Base-by-base conservation (phyloP, 257 asterid genomes). In the Ligustrum vulgare region DNA sequence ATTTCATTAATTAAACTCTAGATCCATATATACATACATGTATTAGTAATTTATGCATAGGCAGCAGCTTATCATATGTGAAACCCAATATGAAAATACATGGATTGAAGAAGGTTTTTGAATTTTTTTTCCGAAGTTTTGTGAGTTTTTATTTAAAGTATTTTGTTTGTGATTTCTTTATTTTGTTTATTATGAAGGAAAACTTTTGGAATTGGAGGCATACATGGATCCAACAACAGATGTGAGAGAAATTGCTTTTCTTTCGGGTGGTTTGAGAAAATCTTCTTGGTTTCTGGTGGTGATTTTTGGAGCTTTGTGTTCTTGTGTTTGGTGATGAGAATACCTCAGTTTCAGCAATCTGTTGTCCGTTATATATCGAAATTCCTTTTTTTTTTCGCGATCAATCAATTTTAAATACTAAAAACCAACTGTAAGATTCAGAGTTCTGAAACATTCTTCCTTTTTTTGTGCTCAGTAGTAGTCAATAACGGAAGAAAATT, bases 191-290 rank as follows among this genome's bases (percentile, higher is more conserved):
- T 62, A 79, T 82, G 83, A 72, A 80, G 84, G 81, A 66, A 35
- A 82, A 77, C 43, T 80, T 70, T 82, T 75, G 83, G 86, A 83
- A 79, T 77, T 84, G 86, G 88, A 79, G 78, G 77, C 72, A 73
- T 66, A 80, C 67, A 86, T 81, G 83, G 83, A 72, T 84, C 49
- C 75, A 69, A 65, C 77, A 77, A 68, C 34, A 23, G 69, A 45
- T 72, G 28, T 56, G 60, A 13, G 20, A 69, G 10, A 70, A 56
- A 49, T 43, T 35, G 43, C 49, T 54, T 54, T 39, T 73, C 51
- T 31, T 23, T 49, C 72, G 72, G 45, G 23, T 31, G 25, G 62
- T 39, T 65, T 68, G 81, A 69, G 65, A 32, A 20, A 20, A 58
- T 58, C 31, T 68, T 75, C 23, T 45, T 25, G 28, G 12, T 70